Evolutionary conservation across 345 rosid species (phyloP), one percentile per base, ranked within the genome.

Genomic region (Isatis tinctoria): DNA sequence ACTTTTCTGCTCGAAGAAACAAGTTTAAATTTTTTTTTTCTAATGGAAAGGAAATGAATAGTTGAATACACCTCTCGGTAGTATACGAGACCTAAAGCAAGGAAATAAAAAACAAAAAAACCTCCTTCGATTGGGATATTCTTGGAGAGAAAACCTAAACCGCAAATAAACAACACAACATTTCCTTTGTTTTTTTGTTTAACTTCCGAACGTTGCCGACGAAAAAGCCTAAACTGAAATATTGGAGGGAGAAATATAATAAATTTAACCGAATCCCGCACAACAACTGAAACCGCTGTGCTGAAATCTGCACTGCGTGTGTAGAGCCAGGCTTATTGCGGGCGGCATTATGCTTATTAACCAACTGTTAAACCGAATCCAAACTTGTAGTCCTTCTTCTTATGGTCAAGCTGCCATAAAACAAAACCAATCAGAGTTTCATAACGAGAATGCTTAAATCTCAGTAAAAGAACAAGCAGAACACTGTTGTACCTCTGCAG

Each of bases 351-450:
- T 30, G n/a, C 32, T 36, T 24, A 53, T 85, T 80, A 89, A 22
- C 98, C 98, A 0, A 91, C 93, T 8, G 97, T 90, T 84, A 94
- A 81, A 44, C 97, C 98, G 18, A 91, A 90, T 6, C 98, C 98
- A 32, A 94, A 94, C 70, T 90, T 91, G 93, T 88, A 91, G 78
- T 94, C 97, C 66, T 86, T 90, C 93, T 94, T 91, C 87, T 64
- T 86, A 70, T 94, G 97, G 81, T 94, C 98, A 26, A 94, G 49
- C 98, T 94, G 92, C 14, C 9, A 4, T 17, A 53, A 44, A 51
- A 71, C n/a, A 53, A 20, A 54, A 20, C 33, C 2, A 52, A 61
- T 16, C 43, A 49, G 5, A 69, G 33, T 52, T 61, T 43, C 26
- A 24, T 22, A 78, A 32, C 0, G n/a, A 28, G 1, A 35, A 45